Conservation (phyloP, 305 asterid genomes). For the Fraxinus floribunda region DNA sequence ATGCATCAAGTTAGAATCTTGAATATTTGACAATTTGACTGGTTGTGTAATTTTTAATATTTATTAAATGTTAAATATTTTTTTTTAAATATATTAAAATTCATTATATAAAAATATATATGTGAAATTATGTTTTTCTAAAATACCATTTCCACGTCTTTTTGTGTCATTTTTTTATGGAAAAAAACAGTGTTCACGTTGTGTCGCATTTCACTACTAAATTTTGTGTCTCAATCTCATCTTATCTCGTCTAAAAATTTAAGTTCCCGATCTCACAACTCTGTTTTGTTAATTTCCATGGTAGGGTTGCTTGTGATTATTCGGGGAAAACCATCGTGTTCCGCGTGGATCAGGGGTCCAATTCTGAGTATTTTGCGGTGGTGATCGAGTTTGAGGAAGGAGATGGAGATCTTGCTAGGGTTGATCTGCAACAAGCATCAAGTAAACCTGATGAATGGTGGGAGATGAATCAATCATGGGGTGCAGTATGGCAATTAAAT, state of each 20-base stretch:
- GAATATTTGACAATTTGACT: neutral
- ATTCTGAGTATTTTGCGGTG: slow-evolving; percentile 51
- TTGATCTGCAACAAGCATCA: slow-evolving; percentile 41
- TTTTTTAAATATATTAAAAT: neutral
- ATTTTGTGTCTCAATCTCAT: no score
- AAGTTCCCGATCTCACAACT: neutral
- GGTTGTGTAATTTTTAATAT: neutral
- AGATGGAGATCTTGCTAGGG: slow-evolving; percentile 59
- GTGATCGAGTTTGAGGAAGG: slow-evolving; percentile 62
- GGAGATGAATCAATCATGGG: slow-evolving; percentile 73
- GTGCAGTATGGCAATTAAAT: slow-evolving; percentile 61
- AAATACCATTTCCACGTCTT: no score
- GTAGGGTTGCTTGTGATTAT: slow-evolving; percentile 61
- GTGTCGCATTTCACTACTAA: no score
- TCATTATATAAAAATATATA: no score
- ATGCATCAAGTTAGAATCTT: neutral
- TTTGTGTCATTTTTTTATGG: no score
- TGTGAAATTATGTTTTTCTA: no score
- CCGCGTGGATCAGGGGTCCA: slow-evolving; percentile 64
- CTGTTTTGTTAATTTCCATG: neutral
- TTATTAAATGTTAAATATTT: neutral
- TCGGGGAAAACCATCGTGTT: slow-evolving; percentile 50
- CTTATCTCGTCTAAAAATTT: no score
- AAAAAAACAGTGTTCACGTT: no score
- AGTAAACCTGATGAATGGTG: slow-evolving; percentile 40